Conservation (phyloP, 2,329 filamentous ascomycete species). For the Fusarium tricinctum region DNA sequence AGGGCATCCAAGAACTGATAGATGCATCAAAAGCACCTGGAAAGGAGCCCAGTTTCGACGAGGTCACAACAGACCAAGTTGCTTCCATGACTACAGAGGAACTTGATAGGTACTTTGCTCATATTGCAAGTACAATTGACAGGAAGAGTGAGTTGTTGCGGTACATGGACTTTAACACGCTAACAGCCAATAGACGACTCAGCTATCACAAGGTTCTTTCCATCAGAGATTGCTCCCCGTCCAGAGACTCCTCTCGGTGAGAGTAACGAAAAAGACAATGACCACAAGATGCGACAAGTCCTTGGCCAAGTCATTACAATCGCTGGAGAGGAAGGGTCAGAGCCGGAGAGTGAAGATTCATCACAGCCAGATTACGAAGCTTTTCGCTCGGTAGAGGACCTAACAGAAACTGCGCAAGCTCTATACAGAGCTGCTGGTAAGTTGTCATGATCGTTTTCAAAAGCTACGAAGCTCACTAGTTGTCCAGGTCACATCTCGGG, state of each 20-base stretch:
- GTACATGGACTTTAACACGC: background rate
- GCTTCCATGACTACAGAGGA: conserved; percentile 71
- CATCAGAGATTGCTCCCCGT: conserved; percentile 45
- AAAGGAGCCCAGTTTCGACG: conserved; percentile 58
- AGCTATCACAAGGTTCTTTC: conserved; percentile 55
- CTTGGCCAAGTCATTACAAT: conserved; percentile 39
- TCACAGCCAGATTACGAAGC: conserved; percentile 48
- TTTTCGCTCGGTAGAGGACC: conserved; percentile 52
- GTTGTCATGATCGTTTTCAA: conserved; percentile 4
- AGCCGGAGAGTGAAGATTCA: conserved; percentile 3
- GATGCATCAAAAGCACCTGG: conserved; percentile 25
- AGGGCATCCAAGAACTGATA: conserved; percentile 57
- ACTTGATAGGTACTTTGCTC: conserved; percentile 75
- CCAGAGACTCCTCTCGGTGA: conserved; percentile 38
- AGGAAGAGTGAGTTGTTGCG: conserved; percentile 50
- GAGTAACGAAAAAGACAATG: conserved; percentile 47
- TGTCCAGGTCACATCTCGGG: conserved; percentile 52
- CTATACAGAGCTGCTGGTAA: conserved; percentile 55
- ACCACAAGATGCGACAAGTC: conserved; percentile 41
- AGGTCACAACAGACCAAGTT: conserved; percentile 73
- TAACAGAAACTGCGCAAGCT: conserved; percentile 50
- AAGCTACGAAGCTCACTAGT: conserved; percentile 24
- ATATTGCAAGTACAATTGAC: conserved; percentile 53
- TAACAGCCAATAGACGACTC: conserved; percentile 48
- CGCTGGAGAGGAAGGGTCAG: conserved; percentile 20